Evolutionary conservation across 1,284 basidiomycete species (phyloP).

Genomic region (Mycena sp.): DNA sequence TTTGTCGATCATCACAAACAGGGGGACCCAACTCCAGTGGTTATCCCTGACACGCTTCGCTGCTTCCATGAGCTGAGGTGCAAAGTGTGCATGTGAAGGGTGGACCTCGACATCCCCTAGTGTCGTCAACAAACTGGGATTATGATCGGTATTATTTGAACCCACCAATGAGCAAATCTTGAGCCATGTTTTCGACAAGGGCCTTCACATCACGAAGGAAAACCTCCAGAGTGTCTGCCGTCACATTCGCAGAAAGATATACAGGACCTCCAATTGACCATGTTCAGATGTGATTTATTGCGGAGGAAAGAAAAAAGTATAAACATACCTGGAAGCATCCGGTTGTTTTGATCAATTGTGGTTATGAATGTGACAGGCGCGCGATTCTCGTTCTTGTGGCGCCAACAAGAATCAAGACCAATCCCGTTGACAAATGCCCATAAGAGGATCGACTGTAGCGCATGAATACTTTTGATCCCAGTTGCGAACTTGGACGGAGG

Average conservation of each 20-base stretch:
- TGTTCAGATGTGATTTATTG: background rate
- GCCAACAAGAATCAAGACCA: constrained; percentile 18
- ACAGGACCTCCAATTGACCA: constrained; percentile 8
- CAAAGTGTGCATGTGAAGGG: constrained; percentile 9
- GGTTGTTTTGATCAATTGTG: constrained; percentile 17
- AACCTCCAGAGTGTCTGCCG: background rate
- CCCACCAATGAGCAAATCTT: constrained; percentile 6
- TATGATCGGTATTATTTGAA: background rate
- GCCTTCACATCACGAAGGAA: constrained; percentile 10
- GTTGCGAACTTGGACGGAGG: constrained; percentile 14
- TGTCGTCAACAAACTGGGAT: background rate
- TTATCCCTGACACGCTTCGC: background rate
- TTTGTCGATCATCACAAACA: constrained; percentile 25
- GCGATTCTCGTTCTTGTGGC: constrained; percentile 24
- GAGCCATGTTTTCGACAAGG: constrained; percentile 16
- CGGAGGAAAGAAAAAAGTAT: background rate
- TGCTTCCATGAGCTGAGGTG: background rate
- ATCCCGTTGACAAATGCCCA: constrained; percentile 1
- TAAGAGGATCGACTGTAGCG: constrained; percentile 9
- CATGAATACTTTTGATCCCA: constrained; percentile 16
- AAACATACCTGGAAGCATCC: constrained; percentile 19
- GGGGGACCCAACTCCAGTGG: constrained; percentile 6
- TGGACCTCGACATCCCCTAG: background rate
- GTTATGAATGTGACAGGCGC: constrained; percentile 22
- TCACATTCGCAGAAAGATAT: constrained; percentile 15